phyloP scores from a whole-genome alignment of 2,329 filamentous ascomycete species.

The Colletotrichum spaethianum region DNA sequence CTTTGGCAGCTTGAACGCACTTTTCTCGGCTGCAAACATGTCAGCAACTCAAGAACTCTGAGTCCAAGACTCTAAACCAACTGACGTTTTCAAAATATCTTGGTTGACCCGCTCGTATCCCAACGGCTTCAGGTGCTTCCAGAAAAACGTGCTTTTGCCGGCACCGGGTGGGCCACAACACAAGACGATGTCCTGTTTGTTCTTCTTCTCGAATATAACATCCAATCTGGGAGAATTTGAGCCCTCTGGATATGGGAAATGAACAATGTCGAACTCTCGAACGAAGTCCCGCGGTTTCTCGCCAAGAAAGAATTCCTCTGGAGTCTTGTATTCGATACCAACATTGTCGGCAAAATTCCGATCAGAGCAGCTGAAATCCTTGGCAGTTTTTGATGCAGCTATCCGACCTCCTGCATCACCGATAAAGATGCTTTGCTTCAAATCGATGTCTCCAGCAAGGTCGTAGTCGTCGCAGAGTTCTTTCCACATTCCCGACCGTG shows the following conservation, averaged over 20 bases:
- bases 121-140: conserved; percentile 81
- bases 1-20: conserved; percentile 80
- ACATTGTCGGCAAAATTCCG: conserved; percentile 89
- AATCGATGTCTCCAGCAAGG: conserved; percentile 74
- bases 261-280: conserved; percentile 79
- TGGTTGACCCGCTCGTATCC: conserved; percentile 92
- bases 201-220: conserved; percentile 71
- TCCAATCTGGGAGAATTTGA: conserved; percentile 43
- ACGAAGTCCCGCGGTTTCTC: conserved; percentile 76
- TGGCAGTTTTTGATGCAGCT: conserved; percentile 60
- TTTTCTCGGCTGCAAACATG: conserved; percentile 64
- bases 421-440: conserved; percentile 83
- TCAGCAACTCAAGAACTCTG: conserved; percentile 38
- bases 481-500: conserved; percentile 90
- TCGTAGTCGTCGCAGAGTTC: conserved; percentile 72
- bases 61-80: conserved; percentile 40
- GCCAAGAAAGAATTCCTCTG: conserved; percentile 90
- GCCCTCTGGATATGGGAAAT: conserved; percentile 63
- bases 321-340: conserved; percentile 85
- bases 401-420: conserved; percentile 84
- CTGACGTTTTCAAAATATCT: conserved; percentile 81
- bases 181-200: conserved; percentile 81
- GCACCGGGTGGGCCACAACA: conserved; percentile 91
- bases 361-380: conserved; percentile 77
- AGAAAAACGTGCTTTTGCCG: conserved; percentile 94